Base-by-base conservation (phyloP, 2,329 filamentous ascomycete species). In the Sarocladium kiliense region DNA sequence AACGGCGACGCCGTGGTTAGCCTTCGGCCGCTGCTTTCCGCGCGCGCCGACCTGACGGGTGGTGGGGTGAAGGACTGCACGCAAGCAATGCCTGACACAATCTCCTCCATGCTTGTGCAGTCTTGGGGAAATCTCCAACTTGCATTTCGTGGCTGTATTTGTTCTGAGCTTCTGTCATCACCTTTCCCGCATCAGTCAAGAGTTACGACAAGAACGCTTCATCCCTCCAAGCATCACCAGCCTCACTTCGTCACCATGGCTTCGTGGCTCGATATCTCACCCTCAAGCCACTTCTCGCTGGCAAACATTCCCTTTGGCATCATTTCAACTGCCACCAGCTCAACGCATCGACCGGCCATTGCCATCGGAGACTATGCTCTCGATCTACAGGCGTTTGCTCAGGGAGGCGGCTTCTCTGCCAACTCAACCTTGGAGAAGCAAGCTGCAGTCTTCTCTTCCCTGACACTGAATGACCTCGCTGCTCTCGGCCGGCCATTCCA, bases 241-340 rank as follows among this genome's bases (percentile, higher is more conserved):
- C 16, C 34, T 26, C 47, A 26, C 3, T 47, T 47, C 37, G 27
- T 34, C 54, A 55, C 37, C 34, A 61, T 61, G 59, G 44, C 44
- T 27, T 65, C 64, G 37, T 67, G 65, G 65, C 59, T 67, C 30
- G 30, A 58, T 42, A 61, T 67, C 55, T 47, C 62, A 18, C 55
- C 60, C 10, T 57, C 59, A 21, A 63, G 61, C 14, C 62, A 68
- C 63, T 92, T 92, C 71, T 90, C 88, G 9, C 74, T 93, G 53
- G 83, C 86, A 64, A 94, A 94, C 66, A 86, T 94, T 54, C 89
- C 89, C 1, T 93, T 93, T 65, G 89, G 89, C 64, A 85, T 94
- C 73, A 89, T 94, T 65, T 87, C 84, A 27, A 87, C 86, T 1
- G 60, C 76, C 2, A 68, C 75, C 5, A 76, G 81, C 57, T 63